phyloP scores from a whole-genome alignment of 805 yeast genomes.

The Candida maltosa region DNA sequence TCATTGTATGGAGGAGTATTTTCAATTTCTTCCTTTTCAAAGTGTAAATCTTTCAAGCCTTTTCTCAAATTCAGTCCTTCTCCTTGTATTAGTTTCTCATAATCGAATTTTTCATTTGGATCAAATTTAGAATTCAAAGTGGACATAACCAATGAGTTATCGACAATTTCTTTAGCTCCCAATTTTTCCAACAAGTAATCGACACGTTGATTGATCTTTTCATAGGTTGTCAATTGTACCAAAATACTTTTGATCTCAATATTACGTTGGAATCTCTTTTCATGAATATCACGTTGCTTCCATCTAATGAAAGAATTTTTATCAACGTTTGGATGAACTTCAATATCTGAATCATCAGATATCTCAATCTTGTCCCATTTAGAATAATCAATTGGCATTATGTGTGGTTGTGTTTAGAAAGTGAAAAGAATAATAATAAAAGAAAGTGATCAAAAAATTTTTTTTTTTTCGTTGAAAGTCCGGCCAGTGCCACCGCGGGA shows the following conservation, averaged over 20 bases:
- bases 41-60: slow-evolving; percentile 37
- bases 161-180: slow-evolving; percentile 28
- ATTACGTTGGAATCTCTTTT: slow-evolving; percentile 78
- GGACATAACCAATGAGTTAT: slow-evolving; percentile 26
- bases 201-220: slow-evolving; percentile 68
- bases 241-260: slow-evolving; percentile 73
- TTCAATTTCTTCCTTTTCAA: slow-evolving; percentile 34
- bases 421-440: too few relatives aligned
- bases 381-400: slow-evolving; percentile 87
- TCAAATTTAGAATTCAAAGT: slow-evolving; percentile 54
- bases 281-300: slow-evolving; percentile 97
- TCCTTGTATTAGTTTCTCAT: slow-evolving; percentile 28
- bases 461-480: too few relatives aligned
- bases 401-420: slow-evolving; percentile 6
- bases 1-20: slow-evolving; percentile 72
- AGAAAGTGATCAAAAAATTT: too few relatives aligned
- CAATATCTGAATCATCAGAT: slow-evolving; percentile 95
- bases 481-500: too few relatives aligned
- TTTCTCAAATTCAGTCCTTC: slow-evolving; percentile 44
- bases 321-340: slow-evolving; percentile 97
- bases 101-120: slow-evolving; percentile 52
- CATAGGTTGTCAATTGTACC: slow-evolving; percentile 79
- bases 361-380: slow-evolving; percentile 97
- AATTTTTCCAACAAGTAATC: slow-evolving; percentile 53
- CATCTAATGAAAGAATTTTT: slow-evolving; percentile 87